These are phyloP conservation scores for Coemansia sp. DNA, from an alignment of 192 early-diverging fungal genomes.

Conservation along the genomic window DNA sequence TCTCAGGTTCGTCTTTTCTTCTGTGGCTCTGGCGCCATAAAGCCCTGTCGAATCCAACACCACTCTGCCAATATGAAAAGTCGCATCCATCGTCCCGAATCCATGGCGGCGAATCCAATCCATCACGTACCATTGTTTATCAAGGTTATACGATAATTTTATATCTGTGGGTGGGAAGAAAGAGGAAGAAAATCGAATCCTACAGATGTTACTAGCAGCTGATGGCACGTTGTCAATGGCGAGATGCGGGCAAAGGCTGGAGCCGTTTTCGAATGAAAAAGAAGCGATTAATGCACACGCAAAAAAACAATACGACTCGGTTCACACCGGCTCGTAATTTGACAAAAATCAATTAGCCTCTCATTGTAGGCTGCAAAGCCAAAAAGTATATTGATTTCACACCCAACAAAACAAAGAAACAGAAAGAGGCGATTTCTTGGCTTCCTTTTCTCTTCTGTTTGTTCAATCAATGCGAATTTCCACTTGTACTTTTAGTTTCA, in stretches of 20 bases:
- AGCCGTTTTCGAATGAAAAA: background rate
- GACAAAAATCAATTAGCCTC: background rate
- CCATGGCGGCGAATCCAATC: constrained; percentile 16
- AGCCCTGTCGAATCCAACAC: background rate
- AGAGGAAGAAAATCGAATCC: constrained; percentile 11
- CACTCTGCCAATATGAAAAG: background rate
- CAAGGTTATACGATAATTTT: constrained; percentile 3
- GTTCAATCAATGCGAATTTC: no score
- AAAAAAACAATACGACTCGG: background rate
- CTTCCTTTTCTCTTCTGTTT: no score
- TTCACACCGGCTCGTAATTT: background rate
- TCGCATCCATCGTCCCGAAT: constrained; percentile 14
- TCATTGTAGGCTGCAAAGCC: no score
- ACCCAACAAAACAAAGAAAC: no score
- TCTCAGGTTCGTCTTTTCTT: background rate
- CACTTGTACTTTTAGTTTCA: no score
- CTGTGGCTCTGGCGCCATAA: no score
- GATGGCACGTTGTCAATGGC: background rate
- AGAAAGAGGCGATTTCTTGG: no score
- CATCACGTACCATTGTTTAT: constrained; percentile 26
- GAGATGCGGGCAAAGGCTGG: background rate
- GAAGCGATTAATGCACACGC: background rate
- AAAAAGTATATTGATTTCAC: no score
- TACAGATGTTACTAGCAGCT: no score
- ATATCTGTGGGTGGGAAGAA: constrained; percentile 13